Percentiles rank a stretch among this genome's conserved stretches.
Evolutionary conservation across 78 protist species (phyloP).

Genomic region (Polysphondylium violaceum): DNA sequence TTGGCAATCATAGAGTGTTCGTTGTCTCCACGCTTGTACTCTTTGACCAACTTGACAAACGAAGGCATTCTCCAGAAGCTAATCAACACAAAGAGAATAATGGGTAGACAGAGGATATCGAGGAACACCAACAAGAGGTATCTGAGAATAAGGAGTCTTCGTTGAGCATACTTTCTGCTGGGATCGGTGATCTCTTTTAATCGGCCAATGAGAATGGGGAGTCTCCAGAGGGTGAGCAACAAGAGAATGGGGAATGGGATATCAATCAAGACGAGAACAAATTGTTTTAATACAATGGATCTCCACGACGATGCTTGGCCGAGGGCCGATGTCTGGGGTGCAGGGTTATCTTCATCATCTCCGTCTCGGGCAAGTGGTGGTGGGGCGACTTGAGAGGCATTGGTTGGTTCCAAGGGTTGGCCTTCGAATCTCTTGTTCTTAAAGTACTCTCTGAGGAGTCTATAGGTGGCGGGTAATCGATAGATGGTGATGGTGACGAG

Average conservation of each 20-base stretch:
- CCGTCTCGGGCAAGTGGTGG: too few species aligned
- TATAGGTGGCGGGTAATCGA: conserved; percentile 15
- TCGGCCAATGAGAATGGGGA: conserved; percentile 63
- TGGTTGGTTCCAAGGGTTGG: conserved; percentile 4
- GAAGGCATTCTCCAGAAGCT: conserved; percentile 80
- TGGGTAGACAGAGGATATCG: conserved; percentile 53
- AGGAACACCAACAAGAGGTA: conserved; percentile 17
- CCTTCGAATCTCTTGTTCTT: not conserved
- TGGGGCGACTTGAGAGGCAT: too few species aligned
- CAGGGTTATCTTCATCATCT: conserved; percentile 32
- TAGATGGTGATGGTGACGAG: conserved; percentile 56
- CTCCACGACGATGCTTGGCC: conserved; percentile 44
- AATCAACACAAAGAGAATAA: conserved; percentile 19
- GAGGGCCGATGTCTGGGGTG: not conserved
- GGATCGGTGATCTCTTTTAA: conserved; percentile 63
- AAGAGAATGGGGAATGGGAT: conserved; percentile 80
- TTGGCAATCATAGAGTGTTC: conserved; percentile 54
- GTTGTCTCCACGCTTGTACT: conserved; percentile 78
- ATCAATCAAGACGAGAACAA: conserved; percentile 54
- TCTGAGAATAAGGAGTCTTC: conserved; percentile 53
- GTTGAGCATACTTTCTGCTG: conserved; percentile 25
- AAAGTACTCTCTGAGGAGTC: conserved; percentile 29
- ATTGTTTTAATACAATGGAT: conserved; percentile 23
- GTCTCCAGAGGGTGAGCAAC: conserved; percentile 76
- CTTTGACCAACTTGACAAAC: conserved; percentile 35